Evolutionary conservation across 129 eudicot species (phyloP).

Genomic region (Artemisia argyi): DNA sequence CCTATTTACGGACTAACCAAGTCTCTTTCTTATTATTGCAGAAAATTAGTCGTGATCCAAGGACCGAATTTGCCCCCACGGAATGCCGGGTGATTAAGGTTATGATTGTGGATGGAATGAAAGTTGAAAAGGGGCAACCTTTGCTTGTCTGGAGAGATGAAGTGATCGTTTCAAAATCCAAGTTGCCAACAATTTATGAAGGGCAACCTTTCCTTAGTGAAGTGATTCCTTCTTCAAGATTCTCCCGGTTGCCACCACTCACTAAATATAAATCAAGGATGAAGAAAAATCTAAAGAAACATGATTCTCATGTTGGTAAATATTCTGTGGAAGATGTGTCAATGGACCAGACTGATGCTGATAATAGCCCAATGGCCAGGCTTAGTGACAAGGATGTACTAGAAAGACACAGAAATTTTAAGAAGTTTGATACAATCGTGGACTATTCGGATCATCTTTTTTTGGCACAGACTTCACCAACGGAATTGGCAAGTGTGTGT

Average conservation of each 20-base stretch:
- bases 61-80: too few relatives aligned
- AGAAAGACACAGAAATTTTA: background rate
- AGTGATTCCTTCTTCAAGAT: too few relatives aligned
- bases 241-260: background rate
- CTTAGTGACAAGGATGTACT: background rate
- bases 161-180: too few relatives aligned
- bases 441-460: slow-evolving; percentile 60
- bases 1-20: too few relatives aligned
- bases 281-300: background rate
- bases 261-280: background rate
- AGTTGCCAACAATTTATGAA: background rate
- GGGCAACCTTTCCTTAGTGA: background rate
- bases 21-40: too few relatives aligned
- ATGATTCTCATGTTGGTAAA: too few relatives aligned
- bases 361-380: background rate
- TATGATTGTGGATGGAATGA: background rate
- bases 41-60: too few relatives aligned
- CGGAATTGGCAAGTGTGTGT: slow-evolving; percentile 37
- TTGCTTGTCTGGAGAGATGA: background rate
- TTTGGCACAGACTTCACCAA: slow-evolving; percentile 2
- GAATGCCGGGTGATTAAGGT: background rate
- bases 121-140: background rate
- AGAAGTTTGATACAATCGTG: slow-evolving; percentile 42
- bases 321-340: background rate
- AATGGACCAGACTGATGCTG: background rate